phyloP scores from a whole-genome alignment of 495 filamentous ascomycete species.

The Evernia prunastri region DNA sequence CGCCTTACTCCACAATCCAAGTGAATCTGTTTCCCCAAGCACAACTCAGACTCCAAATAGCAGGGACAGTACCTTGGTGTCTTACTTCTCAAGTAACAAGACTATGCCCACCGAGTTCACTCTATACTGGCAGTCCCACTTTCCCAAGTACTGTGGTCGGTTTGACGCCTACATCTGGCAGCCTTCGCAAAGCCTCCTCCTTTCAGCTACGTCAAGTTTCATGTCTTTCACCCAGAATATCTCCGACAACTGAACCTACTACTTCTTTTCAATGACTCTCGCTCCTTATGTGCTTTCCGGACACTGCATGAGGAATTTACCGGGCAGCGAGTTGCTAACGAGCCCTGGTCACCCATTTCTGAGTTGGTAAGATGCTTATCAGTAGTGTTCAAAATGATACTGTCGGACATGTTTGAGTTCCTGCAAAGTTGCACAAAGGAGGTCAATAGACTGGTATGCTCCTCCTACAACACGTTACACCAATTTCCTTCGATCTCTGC shows the following conservation, averaged over 20 bases:
- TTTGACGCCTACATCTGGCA: slow-evolving; percentile 16
- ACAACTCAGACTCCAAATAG: too few relatives aligned
- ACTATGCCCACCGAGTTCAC: not conserved
- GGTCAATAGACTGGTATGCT: not conserved
- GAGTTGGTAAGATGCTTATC: not conserved
- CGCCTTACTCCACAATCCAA: too few relatives aligned
- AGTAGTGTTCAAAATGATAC: not conserved
- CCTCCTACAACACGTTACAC: not conserved
- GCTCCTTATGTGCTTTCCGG: slow-evolving; percentile 5
- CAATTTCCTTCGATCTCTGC: too few relatives aligned
- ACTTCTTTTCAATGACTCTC: not conserved
- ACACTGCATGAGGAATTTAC: not conserved
- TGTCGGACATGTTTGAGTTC: not conserved
- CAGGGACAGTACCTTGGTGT: too few relatives aligned
- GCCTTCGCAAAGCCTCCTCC: slow-evolving; percentile 3
- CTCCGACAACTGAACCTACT: not conserved
- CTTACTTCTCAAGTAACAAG: too few relatives aligned
- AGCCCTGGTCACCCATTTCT: not conserved
- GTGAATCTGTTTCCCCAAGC: too few relatives aligned
- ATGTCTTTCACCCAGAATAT: not conserved
- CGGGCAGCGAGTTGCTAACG: too few relatives aligned
- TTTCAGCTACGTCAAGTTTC: slow-evolving; percentile 7
- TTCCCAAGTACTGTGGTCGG: slow-evolving; percentile 1
- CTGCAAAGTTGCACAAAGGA: slow-evolving; percentile 1
- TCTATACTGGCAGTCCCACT: slow-evolving; percentile 4